These are phyloP conservation scores for Gaeumannomyces sp. DNA, from an alignment of 2,329 filamentous ascomycete genomes.

Conservation along the genomic window DNA sequence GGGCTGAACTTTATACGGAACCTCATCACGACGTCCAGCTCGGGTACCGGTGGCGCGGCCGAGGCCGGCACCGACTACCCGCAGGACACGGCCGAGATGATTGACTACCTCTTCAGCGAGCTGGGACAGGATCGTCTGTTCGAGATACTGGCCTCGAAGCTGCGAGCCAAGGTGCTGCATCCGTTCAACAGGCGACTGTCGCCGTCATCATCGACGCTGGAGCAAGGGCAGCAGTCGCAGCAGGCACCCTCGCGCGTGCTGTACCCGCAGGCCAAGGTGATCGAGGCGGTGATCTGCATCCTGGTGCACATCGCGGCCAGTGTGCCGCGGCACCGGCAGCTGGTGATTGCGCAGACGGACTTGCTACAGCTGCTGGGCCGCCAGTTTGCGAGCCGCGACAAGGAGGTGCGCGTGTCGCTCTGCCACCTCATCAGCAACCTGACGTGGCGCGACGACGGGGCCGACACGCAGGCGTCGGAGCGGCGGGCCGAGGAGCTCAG, in stretches of 20 bases:
- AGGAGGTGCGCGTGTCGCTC: constrained; percentile 68
- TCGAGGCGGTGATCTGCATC: constrained; percentile 72
- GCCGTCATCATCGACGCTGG: constrained; percentile 10
- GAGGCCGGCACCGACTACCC: constrained; percentile 43
- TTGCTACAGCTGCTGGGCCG: constrained; percentile 67
- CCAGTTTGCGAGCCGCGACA: constrained; percentile 67
- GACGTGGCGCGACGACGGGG: constrained; percentile 70
- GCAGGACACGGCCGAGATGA: constrained; percentile 61
- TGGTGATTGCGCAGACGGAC: constrained; percentile 69
- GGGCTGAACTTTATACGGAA: constrained; percentile 86
- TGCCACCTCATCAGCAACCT: constrained; percentile 84
- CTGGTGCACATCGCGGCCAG: constrained; percentile 86
- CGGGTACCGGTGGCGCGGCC: constrained; percentile 17
- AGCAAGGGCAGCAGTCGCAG: neutral
- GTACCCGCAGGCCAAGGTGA: constrained; percentile 60
- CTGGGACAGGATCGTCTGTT: constrained; percentile 75
- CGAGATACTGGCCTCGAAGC: constrained; percentile 71
- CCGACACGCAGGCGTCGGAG: constrained; percentile 58
- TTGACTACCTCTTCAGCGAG: constrained; percentile 73
- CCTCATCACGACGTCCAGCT: constrained; percentile 61
- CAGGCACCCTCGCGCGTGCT: constrained; percentile 36
- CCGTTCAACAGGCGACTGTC: constrained; percentile 40
- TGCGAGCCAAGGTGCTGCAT: constrained; percentile 55
- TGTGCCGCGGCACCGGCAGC: constrained; percentile 67
- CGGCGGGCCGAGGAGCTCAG: constrained; percentile 64